Conservation (phyloP, 1,284 basidiomycete genomes). For the Mixia osmundae region DNA sequence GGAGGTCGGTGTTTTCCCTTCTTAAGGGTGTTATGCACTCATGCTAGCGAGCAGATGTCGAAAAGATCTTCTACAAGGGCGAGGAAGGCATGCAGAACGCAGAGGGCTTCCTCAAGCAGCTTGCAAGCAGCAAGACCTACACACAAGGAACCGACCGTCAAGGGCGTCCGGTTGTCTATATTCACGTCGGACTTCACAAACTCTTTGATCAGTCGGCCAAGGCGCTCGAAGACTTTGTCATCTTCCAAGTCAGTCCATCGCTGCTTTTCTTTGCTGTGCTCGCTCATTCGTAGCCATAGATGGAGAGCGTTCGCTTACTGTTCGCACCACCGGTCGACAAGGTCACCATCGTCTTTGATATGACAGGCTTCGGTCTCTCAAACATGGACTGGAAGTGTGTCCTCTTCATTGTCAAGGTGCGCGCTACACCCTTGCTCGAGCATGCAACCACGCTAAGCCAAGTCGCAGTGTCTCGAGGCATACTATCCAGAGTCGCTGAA, state of each 20-base stretch:
- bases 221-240: constrained; percentile 22
- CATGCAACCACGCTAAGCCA: too few species aligned
- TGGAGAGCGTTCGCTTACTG: neutral
- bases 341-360: constrained; percentile 1
- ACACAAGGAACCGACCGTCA: constrained; percentile 20
- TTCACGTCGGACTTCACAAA: constrained; percentile 14
- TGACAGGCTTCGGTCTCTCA: neutral
- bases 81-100: constrained; percentile 21
- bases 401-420: constrained; percentile 1
- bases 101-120: constrained; percentile 22
- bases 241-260: constrained; percentile 7
- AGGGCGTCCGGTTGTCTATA: constrained; percentile 20
- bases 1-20: neutral
- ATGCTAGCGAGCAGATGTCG: constrained; percentile 20
- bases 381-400: constrained; percentile 1
- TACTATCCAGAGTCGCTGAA: constrained; percentile 18
- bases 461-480: constrained; percentile 1
- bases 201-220: constrained; percentile 17
- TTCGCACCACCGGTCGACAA: constrained; percentile 1
- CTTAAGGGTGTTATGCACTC: constrained; percentile 15
- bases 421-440: neutral
- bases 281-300: too few species aligned
- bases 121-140: constrained; percentile 21
- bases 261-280: neutral
- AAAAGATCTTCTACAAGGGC: constrained; percentile 21